Percentiles rank a stretch among this genome's conserved stretches.
phyloP scores from a whole-genome alignment of 2,329 filamentous ascomycete species.

The Leptographium wingfieldii region DNA sequence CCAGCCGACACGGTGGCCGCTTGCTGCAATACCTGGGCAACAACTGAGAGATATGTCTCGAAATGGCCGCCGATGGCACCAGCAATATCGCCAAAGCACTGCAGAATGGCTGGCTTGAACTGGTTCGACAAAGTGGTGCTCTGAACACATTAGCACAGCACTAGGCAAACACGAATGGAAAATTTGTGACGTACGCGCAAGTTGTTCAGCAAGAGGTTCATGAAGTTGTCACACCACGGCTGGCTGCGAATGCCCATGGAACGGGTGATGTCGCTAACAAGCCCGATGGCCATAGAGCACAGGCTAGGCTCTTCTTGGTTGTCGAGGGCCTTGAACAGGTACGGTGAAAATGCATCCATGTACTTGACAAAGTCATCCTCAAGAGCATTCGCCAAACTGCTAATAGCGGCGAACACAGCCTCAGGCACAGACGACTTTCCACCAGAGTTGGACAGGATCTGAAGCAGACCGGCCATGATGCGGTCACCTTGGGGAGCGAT shows the following conservation, averaged over 20 bases:
- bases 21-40: conserved; percentile 88
- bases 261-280: conserved; percentile 92
- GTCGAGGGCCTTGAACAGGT: conserved; percentile 83
- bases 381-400: conserved; percentile 79
- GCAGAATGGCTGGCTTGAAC: conserved; percentile 95
- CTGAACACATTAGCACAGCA: conserved; percentile 25
- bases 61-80: conserved; percentile 87
- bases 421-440: conserved; percentile 90
- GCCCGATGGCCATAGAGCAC: conserved; percentile 92
- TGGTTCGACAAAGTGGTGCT: conserved; percentile 83
- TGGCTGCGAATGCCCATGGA: conserved; percentile 82
- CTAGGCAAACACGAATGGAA: conserved; percentile 7
- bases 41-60: conserved; percentile 82
- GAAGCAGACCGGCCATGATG: conserved; percentile 82
- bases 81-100: conserved; percentile 96
- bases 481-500: conserved; percentile 81
- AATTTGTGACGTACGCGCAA: conserved; percentile 49
- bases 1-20: conserved; percentile 71
- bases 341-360: conserved; percentile 90
- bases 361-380: conserved; percentile 93
- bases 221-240: conserved; percentile 92
- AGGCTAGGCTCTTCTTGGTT: conserved; percentile 93
- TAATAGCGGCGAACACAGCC: conserved; percentile 82
- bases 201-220: conserved; percentile 95
- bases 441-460: conserved; percentile 64